Base-by-base conservation (phyloP, 78 protist genomes). In the Polysphondylium violaceum region DNA sequence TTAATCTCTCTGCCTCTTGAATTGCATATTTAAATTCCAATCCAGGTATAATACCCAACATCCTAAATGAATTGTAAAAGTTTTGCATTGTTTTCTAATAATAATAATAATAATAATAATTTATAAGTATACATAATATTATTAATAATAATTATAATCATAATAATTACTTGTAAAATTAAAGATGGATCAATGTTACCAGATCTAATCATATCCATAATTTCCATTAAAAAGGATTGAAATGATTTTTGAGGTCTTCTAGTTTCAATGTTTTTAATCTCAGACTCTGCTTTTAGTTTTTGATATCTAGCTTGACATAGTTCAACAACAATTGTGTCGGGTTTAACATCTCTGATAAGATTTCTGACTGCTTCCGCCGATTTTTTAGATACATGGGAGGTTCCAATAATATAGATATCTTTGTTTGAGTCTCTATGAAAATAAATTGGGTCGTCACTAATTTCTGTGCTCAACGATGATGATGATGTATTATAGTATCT, bases 351-450 rank as follows among this genome's bases (percentile, higher is more conserved):
- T 41, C 50, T 12, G 21, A 83, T 83, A 36, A 83, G 69, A 0
- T 71, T 50, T 40, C 69, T 43, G 16, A 83, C 91, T 43, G 36
- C 56, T 12, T 60, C 4, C n/a, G 91, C 91, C 25, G 65, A 44
- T 19, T 74, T 41, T 64, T 71, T 83, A 31, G 74, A 58, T 4
- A 72, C n/a, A 44, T 83, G 91, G 29, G 50, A 8, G 5, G 79
- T 58, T 21, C 91, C 91, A 83, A 83, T 83, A 21, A 83, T 21
- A 61, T 58, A 83, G n/a, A 83, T 58, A 55, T 83, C 91, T 43
- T 83, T 83, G 23, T 63, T 69, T 33, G 79, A 83, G 33, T 83
- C 81, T 69, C 91, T 68, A 63, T 58, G 71, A 69, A 40, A 83
- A 44, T 53, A 69, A 36, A 83, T 83, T 51, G 91, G 91, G 25